A percentile compares a stretch with the other conserved stretches of the same genome.
Conservation (phyloP, 768 basidiomycete genomes). For the Termitomyces sp. region DNA sequence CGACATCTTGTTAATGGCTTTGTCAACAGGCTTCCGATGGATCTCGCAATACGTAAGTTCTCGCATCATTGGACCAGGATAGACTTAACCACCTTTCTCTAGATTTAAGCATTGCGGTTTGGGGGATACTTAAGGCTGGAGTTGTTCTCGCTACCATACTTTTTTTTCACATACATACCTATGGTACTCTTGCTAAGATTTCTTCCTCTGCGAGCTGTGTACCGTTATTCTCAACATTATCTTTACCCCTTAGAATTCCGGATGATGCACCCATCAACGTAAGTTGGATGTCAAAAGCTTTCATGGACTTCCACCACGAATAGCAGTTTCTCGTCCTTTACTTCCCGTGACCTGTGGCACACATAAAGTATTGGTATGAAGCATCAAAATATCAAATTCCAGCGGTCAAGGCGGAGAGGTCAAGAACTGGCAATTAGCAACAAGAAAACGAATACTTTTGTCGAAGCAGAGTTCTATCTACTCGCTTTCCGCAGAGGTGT, state of each 20-base stretch:
- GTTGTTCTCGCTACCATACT: slow-evolving; percentile 1
- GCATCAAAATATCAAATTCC: too few species aligned
- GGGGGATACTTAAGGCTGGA: slow-evolving; percentile 2
- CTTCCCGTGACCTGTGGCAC: neutral
- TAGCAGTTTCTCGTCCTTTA: neutral
- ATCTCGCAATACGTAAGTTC: slow-evolving; percentile 88
- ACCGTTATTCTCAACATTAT: slow-evolving; percentile 5
- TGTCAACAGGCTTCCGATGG: slow-evolving; percentile 82
- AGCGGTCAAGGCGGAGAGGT: too few species aligned
- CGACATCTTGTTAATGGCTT: neutral
- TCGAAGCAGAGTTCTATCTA: neutral
- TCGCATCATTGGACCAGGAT: neutral
- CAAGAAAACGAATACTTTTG: neutral
- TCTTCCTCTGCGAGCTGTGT: slow-evolving; percentile 6
- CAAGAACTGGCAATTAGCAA: neutral
- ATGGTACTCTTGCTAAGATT: slow-evolving; percentile 3
- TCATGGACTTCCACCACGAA: neutral
- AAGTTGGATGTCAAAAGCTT: neutral
- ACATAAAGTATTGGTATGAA: too few species aligned
- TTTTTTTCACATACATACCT: slow-evolving; percentile 2
- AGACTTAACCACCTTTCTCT: neutral
- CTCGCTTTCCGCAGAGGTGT: neutral
- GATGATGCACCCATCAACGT: neutral
- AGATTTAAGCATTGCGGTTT: slow-evolving; percentile 30
- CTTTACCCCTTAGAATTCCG: neutral